Percentiles rank a stretch among this genome's conserved stretches.
Evolutionary conservation across 441 rosid genomes (phyloP).

Genomic region (Omphalea diandra): DNA sequence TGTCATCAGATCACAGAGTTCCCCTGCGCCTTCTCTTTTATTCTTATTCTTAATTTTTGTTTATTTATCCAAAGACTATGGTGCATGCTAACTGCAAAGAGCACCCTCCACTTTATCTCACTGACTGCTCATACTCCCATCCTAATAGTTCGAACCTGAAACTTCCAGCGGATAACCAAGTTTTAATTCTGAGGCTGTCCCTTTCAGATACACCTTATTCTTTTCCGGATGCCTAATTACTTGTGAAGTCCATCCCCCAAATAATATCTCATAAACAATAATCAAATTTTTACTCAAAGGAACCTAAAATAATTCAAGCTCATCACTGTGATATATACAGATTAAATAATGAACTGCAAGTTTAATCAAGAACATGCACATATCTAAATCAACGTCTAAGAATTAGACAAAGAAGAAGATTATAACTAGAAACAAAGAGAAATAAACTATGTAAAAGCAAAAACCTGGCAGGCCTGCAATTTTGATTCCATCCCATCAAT

Average conservation of each 20-base stretch:
- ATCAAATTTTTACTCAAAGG: neutral
- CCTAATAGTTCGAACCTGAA: neutral
- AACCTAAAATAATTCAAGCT: neutral
- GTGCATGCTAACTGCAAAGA: neutral
- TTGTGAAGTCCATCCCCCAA: neutral
- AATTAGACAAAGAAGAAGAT: neutral
- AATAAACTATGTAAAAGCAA: slow-evolving; percentile 10
- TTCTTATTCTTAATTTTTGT: neutral
- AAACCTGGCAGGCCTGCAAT: slow-evolving; percentile 93
- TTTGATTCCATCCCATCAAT: slow-evolving; percentile 96
- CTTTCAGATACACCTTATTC: neutral
- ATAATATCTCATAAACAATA: neutral
- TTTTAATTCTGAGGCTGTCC: neutral
- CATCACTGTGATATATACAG: neutral
- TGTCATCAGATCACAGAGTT: neutral
- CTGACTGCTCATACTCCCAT: neutral
- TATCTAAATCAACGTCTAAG: neutral
- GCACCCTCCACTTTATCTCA: neutral
- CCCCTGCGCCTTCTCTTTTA: neutral
- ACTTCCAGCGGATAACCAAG: neutral
- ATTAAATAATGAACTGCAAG: neutral
- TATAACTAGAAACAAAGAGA: neutral
- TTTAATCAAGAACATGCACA: neutral
- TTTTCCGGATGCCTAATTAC: neutral
- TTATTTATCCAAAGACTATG: neutral